Conservation (phyloP, 2,329 filamentous ascomycete species). For the Phoma sp. region DNA sequence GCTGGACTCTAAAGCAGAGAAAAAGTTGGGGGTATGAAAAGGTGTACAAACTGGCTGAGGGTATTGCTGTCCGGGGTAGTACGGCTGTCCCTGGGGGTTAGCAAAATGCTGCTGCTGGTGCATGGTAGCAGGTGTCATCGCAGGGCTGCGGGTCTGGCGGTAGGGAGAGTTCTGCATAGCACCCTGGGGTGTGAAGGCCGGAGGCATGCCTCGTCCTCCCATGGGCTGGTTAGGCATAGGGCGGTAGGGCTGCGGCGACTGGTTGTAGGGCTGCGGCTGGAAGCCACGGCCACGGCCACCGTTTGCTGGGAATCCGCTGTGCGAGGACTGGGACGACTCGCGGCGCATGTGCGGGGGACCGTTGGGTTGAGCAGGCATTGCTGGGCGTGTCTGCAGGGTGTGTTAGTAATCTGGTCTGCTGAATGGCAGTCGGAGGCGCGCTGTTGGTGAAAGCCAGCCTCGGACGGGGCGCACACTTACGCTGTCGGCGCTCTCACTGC, state of each 20-base stretch:
- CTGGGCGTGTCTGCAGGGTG: conserved; percentile 69
- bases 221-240: conserved; percentile 59
- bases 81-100: conserved; percentile 67
- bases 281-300: conserved; percentile 61
- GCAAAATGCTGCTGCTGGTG: conserved; percentile 65
- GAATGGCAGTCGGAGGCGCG: conserved; percentile 10
- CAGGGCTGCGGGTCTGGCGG: conserved; percentile 67
- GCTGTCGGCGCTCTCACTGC: conserved; percentile 72
- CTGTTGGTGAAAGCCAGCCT: conserved; percentile 25
- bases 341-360: conserved; percentile 76
- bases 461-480: conserved; percentile 63
- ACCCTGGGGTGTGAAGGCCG: conserved; percentile 58
- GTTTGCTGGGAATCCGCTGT: conserved; percentile 53
- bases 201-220: conserved; percentile 59
- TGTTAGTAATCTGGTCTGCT: conserved; percentile 22
- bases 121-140: conserved; percentile 67
- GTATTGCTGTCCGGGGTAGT: conserved; percentile 65
- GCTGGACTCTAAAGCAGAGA: conserved; percentile 27
- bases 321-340: conserved; percentile 82
- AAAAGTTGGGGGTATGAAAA: conserved; percentile 49
- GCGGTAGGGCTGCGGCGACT: conserved; percentile 63
- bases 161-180: conserved; percentile 66
- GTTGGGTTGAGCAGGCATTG: conserved; percentile 60
- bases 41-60: conserved; percentile 68
- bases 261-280: conserved; percentile 57